Evolutionary conservation across 2,329 filamentous ascomycete species (phyloP).

Genomic region (Fusarium nisikadoi): DNA sequence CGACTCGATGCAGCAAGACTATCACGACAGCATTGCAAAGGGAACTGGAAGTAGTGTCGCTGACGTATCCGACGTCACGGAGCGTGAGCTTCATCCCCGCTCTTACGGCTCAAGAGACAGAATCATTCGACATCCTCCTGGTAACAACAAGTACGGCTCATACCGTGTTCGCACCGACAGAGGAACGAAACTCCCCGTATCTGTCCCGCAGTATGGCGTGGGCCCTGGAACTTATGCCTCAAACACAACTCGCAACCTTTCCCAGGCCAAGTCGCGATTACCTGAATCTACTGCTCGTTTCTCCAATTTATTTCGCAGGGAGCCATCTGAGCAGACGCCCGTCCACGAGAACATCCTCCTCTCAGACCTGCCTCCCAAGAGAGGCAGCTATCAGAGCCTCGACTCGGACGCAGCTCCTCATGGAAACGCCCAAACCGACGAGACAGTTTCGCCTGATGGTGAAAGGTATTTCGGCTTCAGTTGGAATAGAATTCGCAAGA

Average conservation of each 20-base stretch:
- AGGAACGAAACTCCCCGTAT: constrained; percentile 28
- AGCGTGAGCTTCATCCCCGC: constrained; percentile 28
- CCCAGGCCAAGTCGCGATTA: constrained; percentile 33
- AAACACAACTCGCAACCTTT: constrained; percentile 38
- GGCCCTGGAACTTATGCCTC: constrained; percentile 24
- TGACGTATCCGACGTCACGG: constrained; percentile 53
- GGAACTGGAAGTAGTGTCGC: constrained; percentile 58
- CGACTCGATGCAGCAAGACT: constrained; percentile 33
- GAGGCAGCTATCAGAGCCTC: constrained; percentile 48
- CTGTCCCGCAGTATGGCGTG: constrained; percentile 37
- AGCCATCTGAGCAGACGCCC: constrained; percentile 3
- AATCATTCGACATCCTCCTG: constrained; percentile 44
- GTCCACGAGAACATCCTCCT: constrained; percentile 20
- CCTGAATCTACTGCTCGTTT: constrained; percentile 42
- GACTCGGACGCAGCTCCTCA: constrained; percentile 39
- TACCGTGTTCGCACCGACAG: constrained; percentile 42
- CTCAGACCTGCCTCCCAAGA: constrained; percentile 40
- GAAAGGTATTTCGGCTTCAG: constrained; percentile 40
- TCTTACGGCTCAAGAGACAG: constrained; percentile 41
- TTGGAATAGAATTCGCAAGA: constrained; percentile 43
- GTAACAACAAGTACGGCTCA: background rate
- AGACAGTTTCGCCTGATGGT: background rate
- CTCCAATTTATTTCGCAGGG: constrained; percentile 43
- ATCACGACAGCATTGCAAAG: constrained; percentile 41
- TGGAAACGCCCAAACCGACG: background rate